Evolutionary conservation across 2,329 filamentous ascomycete species (phyloP).

Genomic region (Chrysosporium keratinophilum): DNA sequence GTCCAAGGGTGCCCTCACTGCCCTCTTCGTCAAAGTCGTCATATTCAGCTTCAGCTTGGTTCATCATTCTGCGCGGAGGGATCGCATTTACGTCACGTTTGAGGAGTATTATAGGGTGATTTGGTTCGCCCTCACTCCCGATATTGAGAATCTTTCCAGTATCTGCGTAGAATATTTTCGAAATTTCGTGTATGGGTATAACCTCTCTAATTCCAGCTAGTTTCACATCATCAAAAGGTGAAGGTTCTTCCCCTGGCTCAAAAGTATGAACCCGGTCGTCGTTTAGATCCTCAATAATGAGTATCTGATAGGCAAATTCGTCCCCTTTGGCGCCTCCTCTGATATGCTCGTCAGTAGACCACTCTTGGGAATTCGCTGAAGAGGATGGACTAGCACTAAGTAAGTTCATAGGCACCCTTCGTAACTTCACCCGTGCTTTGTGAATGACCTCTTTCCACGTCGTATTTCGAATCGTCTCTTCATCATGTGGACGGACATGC

Average conservation of each 20-base stretch:
- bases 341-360: conserved; percentile 19
- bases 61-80: conserved; percentile 50
- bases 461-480: conserved; percentile 52
- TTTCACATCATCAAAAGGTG: conserved; percentile 50
- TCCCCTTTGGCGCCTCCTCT: conserved; percentile 38
- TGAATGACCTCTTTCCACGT: conserved; percentile 96
- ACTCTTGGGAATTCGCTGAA: conserved; percentile 6
- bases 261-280: conserved; percentile 58
- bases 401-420: conserved; percentile 54
- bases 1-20: conserved; percentile 25
- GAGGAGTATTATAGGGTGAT: conserved; percentile 62
- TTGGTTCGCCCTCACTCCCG: conserved; percentile 55
- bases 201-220: conserved; percentile 56
- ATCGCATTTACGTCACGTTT: conserved; percentile 60
- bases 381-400: conserved; percentile 34
- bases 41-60: conserved; percentile 34
- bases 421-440: conserved; percentile 74
- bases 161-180: conserved; percentile 88
- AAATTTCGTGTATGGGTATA: conserved; percentile 62
- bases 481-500: conserved; percentile 52
- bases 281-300: conserved; percentile 72
- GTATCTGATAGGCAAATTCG: conserved; percentile 70
- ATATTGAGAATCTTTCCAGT: conserved; percentile 85
- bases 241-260: conserved; percentile 50
- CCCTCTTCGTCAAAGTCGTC: conserved; percentile 27